Evolutionary conservation across 495 filamentous ascomycete species (phyloP).

Genomic region (Aspergillus sclerotiicarbonarius): DNA sequence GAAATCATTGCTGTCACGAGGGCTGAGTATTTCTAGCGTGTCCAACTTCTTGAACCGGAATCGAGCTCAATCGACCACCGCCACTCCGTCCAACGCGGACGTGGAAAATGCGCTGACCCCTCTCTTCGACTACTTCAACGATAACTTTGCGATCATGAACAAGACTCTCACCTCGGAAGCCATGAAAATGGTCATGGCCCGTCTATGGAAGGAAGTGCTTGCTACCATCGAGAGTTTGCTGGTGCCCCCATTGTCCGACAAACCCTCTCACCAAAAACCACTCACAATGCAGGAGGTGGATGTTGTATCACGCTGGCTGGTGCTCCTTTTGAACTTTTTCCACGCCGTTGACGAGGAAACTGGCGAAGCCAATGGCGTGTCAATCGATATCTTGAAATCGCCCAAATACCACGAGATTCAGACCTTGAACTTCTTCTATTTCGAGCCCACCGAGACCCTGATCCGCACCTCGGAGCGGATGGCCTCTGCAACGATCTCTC

Average conservation of each 20-base stretch:
- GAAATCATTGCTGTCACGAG: constrained; percentile 66
- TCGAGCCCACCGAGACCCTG: constrained; percentile 85
- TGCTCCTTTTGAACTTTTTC: constrained; percentile 93
- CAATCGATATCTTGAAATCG: constrained; percentile 85
- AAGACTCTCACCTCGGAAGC: constrained; percentile 87
- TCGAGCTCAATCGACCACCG: constrained; percentile 52
- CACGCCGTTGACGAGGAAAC: constrained; percentile 84
- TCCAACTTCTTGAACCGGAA: constrained; percentile 73
- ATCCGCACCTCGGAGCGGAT: constrained; percentile 93
- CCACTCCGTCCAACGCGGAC: constrained; percentile 65
- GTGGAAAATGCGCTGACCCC: constrained; percentile 79
- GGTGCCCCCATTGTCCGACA: constrained; percentile 93
- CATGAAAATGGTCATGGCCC: constrained; percentile 96
- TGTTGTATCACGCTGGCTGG: constrained; percentile 91
- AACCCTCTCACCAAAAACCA: constrained; percentile 83
- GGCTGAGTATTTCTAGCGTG: constrained; percentile 71
- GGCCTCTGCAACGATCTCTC: constrained; percentile 81
- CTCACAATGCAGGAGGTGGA: constrained; percentile 89
- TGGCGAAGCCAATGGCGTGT: constrained; percentile 82
- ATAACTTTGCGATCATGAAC: constrained; percentile 99
- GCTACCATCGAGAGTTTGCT: constrained; percentile 85
- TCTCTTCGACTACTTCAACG: constrained; percentile 95
- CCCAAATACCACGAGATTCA: constrained; percentile 98
- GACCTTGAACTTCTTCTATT: constrained; percentile 97
- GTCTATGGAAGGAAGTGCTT: constrained; percentile 96